Percentiles rank a stretch among this genome's conserved stretches.
These are phyloP conservation scores for Talaromyces amestolkiae DNA, from an alignment of 2,329 filamentous ascomycete species.

Conservation along the genomic window DNA sequence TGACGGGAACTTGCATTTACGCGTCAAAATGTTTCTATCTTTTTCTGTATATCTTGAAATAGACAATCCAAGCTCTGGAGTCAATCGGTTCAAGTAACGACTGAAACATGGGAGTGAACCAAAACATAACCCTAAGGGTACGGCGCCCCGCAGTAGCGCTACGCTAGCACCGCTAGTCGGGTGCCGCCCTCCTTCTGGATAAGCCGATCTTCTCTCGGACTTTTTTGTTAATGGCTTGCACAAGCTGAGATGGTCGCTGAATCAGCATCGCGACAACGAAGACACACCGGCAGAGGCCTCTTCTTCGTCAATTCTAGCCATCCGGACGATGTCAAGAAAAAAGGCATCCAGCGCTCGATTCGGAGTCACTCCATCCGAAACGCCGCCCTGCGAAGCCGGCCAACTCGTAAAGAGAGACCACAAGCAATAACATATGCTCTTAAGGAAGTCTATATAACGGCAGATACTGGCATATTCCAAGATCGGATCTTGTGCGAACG, in stretches of 20 bases:
- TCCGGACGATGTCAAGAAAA: constrained; percentile 18
- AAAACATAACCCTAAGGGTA: not conserved
- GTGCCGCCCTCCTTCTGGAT: not conserved
- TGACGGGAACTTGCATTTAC: not conserved
- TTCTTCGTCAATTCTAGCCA: constrained; percentile 19
- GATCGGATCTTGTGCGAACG: not conserved
- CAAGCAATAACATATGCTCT: constrained; percentile 18
- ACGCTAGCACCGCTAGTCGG: not conserved
- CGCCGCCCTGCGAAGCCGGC: constrained; percentile 16
- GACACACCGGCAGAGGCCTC: not conserved
- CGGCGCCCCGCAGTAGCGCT: not conserved
- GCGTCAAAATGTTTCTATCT: not conserved
- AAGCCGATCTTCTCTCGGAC: not conserved
- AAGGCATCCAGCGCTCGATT: constrained; percentile 18
- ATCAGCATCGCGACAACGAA: not conserved
- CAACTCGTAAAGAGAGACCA: constrained; percentile 8
- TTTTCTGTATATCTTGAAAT: not conserved
- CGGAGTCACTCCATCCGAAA: constrained; percentile 21
- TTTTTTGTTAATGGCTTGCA: not conserved
- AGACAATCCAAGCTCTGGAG: not conserved
- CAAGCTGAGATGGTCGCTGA: constrained; percentile 8
- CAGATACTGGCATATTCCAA: not conserved
- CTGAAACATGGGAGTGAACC: not conserved
- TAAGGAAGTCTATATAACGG: not conserved
- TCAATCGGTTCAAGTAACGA: not conserved